phyloP scores from a whole-genome alignment of 139 green algal species.

The Prasinococcaceae sp. region DNA sequence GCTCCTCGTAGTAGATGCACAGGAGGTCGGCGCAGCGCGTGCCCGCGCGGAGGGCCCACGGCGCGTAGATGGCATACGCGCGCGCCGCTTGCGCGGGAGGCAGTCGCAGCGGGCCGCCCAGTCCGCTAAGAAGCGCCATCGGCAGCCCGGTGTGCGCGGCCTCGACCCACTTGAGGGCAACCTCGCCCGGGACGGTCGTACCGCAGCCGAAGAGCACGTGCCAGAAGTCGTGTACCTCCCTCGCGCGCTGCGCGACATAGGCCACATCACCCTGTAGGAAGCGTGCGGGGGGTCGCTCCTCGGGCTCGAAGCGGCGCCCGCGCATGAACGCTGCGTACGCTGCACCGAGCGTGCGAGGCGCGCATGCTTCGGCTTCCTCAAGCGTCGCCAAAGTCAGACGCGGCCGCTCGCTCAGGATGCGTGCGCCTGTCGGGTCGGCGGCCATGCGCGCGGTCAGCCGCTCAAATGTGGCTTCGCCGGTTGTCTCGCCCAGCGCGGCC shows the following conservation, averaged over 20 bases:
- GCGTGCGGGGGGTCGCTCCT: constrained; percentile 41
- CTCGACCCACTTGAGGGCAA: constrained; percentile 83
- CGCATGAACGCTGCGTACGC: constrained; percentile 82
- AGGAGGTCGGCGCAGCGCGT: constrained; percentile 58
- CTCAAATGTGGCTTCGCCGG: constrained; percentile 19
- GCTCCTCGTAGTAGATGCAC: constrained; percentile 72
- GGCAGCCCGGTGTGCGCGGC: constrained; percentile 83
- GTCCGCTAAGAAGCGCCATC: constrained; percentile 64
- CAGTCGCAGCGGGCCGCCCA: constrained; percentile 24
- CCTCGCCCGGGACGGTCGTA: constrained; percentile 80
- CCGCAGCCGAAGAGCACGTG: constrained; percentile 82
- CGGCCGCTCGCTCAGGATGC: constrained; percentile 58
- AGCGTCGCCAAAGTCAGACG: constrained; percentile 24
- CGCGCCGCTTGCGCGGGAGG: not conserved
- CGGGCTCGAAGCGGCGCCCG: constrained; percentile 49
- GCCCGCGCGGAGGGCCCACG: constrained; percentile 68
- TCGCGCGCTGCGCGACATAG: not conserved
- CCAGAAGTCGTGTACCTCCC: constrained; percentile 34
- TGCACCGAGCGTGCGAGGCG: constrained; percentile 52
- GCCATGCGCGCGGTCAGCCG: constrained; percentile 52
- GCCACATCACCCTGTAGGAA: not conserved
- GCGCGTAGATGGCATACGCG: constrained; percentile 13
- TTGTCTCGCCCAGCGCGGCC: constrained; percentile 7
- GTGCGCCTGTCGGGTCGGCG: constrained; percentile 25
- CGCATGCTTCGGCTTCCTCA: constrained; percentile 28